Base-by-base conservation (phyloP, 2,329 filamentous ascomycete genomes). In the Paramyrothecium sp. region DNA sequence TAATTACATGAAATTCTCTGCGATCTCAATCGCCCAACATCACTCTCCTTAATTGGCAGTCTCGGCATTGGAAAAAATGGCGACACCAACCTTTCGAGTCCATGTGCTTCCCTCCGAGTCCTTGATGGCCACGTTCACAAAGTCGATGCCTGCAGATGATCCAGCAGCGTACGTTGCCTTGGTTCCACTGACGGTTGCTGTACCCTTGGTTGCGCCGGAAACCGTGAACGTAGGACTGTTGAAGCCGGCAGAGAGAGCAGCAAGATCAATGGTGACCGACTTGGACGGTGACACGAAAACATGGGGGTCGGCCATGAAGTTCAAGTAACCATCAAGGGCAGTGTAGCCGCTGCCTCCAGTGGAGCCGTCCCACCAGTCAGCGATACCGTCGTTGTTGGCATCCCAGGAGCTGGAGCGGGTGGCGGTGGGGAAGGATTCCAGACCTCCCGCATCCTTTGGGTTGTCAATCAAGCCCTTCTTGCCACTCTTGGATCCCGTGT, bases 251-350 rank as follows among this genome's bases (percentile, higher is more conserved):
- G 63, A 67, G 58, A 70, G 51, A 13, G 63, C 52, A 3, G 52
- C 60, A 13, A 72, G 65, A 44, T 70, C 62, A 38, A 73, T 61
- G 21, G 56, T 55, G 5, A 68, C 62, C 0, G 60, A 60, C 4
- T 54, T 57, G 4, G 61, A 61, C 2, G 69, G 70, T 2, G 58
- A 54, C 2, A 71, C 71, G 38, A 69, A 72, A 0, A 59, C 61
- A 55, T 73, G 70, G 11, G 70, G 66, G 2, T 72, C 69, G 17
- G 69, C 69, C 69, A 72, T 70, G 60, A 71, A 73, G 57, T 72
- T 71, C 7, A 73, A 55, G 51, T 71, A 73, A 2, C 70, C 69
- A 51, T 73, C 70, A 4, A 73, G 62, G 2, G 65, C 51, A 22
- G 68, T 70, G 44, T 69, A 72, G 0, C 69, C 71, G 2, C 58